Conservation (phyloP, 331 rosid genomes). For the Malus hybrid region DNA sequence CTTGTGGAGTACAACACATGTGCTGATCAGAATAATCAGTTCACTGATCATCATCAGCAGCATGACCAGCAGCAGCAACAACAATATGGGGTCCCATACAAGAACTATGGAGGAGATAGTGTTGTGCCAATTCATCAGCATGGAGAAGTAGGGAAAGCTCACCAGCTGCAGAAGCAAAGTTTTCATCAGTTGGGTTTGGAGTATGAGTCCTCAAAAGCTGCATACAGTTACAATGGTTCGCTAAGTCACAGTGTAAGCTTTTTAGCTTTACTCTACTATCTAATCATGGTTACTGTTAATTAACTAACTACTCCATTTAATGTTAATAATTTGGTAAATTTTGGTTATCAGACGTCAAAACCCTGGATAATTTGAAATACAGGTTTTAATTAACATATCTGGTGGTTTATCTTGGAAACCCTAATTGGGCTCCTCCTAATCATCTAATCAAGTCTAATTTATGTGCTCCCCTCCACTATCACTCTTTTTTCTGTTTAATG, state of each 20-base stretch:
- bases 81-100: slow-evolving; percentile 25
- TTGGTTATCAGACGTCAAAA: neutral
- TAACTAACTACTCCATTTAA: neutral
- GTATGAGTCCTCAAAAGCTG: slow-evolving; percentile 48
- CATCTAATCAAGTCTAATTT: neutral
- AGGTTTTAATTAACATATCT: neutral
- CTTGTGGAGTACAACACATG: slow-evolving; percentile 60
- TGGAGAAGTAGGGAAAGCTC: too few species aligned
- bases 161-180: slow-evolving; percentile 21
- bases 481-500: neutral
- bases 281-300: neutral
- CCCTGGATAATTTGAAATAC: neutral
- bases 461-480: neutral
- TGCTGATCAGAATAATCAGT: slow-evolving; percentile 29
- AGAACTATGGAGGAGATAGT: slow-evolving; percentile 58
- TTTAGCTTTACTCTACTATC: neutral
- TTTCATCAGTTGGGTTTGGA: slow-evolving; percentile 52
- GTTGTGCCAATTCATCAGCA: slow-evolving; percentile 60
- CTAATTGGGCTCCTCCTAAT: neutral
- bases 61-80: slow-evolving; percentile 16
- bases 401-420: neutral
- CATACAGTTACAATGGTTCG: slow-evolving; percentile 47
- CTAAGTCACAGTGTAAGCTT: slow-evolving; percentile 53
- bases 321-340: too few species aligned
- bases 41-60: slow-evolving; percentile 23